Conservation (phyloP, 75 land plant genomes). For the Cunninghamia lanceolata region DNA sequence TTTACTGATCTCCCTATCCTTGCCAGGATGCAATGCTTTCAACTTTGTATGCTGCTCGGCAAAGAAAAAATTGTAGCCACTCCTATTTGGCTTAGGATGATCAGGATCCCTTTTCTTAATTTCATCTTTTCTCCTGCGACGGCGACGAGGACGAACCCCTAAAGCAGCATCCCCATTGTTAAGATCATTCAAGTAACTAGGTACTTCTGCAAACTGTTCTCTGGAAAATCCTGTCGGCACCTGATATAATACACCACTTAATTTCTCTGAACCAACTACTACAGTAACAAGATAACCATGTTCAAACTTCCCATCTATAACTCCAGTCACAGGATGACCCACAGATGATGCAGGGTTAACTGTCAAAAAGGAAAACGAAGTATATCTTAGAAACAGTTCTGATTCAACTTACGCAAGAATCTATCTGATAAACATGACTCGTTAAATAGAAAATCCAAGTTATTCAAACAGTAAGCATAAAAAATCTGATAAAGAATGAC, state of each 20-base stretch:
- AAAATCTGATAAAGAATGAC: not conserved
- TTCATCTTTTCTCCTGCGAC: slow-evolving; percentile 41
- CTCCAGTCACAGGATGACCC: slow-evolving; percentile 58
- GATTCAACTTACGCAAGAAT: not conserved
- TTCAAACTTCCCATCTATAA: slow-evolving; percentile 92
- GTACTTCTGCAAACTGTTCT: slow-evolving; percentile 24
- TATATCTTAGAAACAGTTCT: not conserved
- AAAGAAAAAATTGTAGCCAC: slow-evolving; percentile 86
- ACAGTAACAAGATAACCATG: slow-evolving; percentile 86
- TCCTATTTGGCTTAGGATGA: slow-evolving; percentile 77
- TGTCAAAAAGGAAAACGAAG: slow-evolving; percentile 3
- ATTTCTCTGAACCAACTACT: slow-evolving; percentile 56
- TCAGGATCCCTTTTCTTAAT: slow-evolving; percentile 72
- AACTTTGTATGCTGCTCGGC: slow-evolving; percentile 66
- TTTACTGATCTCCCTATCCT: slow-evolving; percentile 79
- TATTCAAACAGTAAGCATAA: not conserved
- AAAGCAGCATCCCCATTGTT: slow-evolving; percentile 20
- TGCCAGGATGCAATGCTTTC: slow-evolving; percentile 51
- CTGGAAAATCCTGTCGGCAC: slow-evolving; percentile 22
- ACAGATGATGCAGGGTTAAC: slow-evolving; percentile 25
- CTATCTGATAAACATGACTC: not conserved
- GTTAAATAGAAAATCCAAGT: not conserved
- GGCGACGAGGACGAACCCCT: slow-evolving; percentile 29
- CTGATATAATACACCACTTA: slow-evolving; percentile 84
- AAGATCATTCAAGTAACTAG: not conserved